Evolutionary conservation across 306 rosid species (phyloP).

Genomic region (Begonia fuchsioides): DNA sequence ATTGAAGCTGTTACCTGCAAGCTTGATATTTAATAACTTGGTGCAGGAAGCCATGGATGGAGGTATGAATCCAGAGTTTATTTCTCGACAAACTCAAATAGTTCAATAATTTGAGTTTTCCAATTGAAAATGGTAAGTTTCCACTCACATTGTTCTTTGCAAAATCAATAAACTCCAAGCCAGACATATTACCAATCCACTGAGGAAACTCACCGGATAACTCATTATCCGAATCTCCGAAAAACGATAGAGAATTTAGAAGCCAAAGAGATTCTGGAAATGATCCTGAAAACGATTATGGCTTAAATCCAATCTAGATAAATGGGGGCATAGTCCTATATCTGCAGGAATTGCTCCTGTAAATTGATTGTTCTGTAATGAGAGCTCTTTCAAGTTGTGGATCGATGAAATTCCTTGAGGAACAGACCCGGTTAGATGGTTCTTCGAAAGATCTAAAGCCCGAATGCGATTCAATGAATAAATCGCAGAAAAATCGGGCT

Average conservation of each 20-base stretch:
- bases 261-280: constrained; percentile 36
- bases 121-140: constrained; percentile 36
- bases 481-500: constrained; percentile 35
- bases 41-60: constrained; percentile 31
- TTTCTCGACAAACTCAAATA: constrained; percentile 40
- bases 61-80: constrained; percentile 58
- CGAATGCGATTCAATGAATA: constrained; percentile 58
- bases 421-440: constrained; percentile 43
- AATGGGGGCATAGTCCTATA: constrained; percentile 58
- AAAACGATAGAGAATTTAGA: constrained; percentile 27
- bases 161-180: constrained; percentile 42
- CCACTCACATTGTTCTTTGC: constrained; percentile 50
- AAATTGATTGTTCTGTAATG: constrained; percentile 42
- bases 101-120: constrained; percentile 32
- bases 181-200: constrained; percentile 59
- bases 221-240: constrained; percentile 32
- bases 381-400: constrained; percentile 56
- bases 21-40: constrained; percentile 26
- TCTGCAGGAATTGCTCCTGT: constrained; percentile 57
- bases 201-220: constrained; percentile 35
- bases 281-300: constrained; percentile 31
- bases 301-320: constrained; percentile 44
- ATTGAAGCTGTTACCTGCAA: constrained; percentile 40
- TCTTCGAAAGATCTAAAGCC: constrained; percentile 57
- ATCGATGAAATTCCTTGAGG: constrained; percentile 49